Conservation (phyloP, 1,139 yeast species). For the Pichia cactophila region DNA sequence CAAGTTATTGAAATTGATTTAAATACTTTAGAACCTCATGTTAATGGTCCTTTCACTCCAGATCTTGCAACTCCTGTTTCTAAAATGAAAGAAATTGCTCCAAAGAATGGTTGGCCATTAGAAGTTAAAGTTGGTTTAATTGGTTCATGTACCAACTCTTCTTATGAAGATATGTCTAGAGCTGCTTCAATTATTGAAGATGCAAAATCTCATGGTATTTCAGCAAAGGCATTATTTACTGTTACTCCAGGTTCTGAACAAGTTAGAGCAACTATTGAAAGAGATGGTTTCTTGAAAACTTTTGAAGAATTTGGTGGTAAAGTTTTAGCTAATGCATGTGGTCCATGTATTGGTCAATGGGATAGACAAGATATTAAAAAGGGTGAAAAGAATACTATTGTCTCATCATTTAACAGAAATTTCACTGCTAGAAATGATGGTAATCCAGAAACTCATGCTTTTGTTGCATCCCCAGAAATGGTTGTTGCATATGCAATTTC, state of each 20-base stretch:
- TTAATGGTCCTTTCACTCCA: conserved; percentile 99
- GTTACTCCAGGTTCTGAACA: conserved; percentile 99
- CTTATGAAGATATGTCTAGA: conserved; percentile 98
- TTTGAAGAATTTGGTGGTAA: conserved; percentile 92
- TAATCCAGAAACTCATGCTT: conserved; percentile 97
- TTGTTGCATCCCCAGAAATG: conserved; percentile 97
- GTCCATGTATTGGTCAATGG: conserved; percentile 99
- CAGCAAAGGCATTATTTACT: conserved; percentile 83
- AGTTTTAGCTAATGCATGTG: conserved; percentile 97
- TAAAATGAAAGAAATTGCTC: conserved; percentile 82
- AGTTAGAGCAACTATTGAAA: conserved; percentile 95
- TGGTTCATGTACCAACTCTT: conserved; percentile 99
- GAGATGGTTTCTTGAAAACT: conserved; percentile 90
- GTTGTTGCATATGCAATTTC: conserved; percentile 94
- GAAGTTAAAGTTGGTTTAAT: conserved; percentile 94
- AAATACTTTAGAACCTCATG: conserved; percentile 92
- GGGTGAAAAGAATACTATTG: conserved; percentile 98
- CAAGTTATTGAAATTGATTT: conserved; percentile 92
- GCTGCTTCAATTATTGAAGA: conserved; percentile 90
- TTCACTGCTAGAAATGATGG: conserved; percentile 98
- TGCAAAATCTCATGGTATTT: conserved; percentile 85
- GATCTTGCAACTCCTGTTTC: conserved; percentile 98
- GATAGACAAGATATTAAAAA: conserved; percentile 94
- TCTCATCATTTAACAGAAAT: conserved; percentile 98
- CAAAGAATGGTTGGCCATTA: conserved; percentile 86